Conservation (phyloP, 306 rosid genomes). For the Lotus japonicus region DNA sequence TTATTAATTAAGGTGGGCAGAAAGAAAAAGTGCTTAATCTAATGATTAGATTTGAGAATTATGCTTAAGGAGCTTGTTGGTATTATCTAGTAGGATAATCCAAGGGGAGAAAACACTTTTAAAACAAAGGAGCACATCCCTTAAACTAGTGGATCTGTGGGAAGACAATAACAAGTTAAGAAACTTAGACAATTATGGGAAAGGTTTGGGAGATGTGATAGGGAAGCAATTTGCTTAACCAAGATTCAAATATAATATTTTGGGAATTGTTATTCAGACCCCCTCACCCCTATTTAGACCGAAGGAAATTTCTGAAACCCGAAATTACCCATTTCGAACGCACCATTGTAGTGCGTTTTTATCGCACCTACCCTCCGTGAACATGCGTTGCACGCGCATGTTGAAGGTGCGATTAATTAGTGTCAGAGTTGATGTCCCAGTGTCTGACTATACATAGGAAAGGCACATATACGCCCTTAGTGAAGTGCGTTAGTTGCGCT, state of each 20-base stretch:
- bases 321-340: too few species aligned
- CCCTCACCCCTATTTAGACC: too few species aligned
- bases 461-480: too few species aligned
- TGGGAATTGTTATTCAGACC: too few species aligned
- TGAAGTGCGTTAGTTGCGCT: too few species aligned
- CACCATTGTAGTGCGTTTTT: too few species aligned
- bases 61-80: not conserved
- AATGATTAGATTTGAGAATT: not conserved
- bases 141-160: conserved; percentile 26
- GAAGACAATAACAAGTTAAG: conserved; percentile 1
- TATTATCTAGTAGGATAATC: not conserved
- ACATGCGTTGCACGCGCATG: too few species aligned
- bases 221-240: conserved; percentile 14
- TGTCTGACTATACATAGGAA: too few species aligned
- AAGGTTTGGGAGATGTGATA: conserved; percentile 12
- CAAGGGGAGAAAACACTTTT: not conserved
- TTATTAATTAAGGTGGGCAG: not conserved
- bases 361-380: too few species aligned
- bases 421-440: too few species aligned
- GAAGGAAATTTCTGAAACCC: too few species aligned
- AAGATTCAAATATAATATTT: not conserved
- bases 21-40: not conserved
- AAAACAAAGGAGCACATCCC: conserved; percentile 27
- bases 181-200: conserved; percentile 13
- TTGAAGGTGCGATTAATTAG: too few species aligned